Conservation (phyloP, 768 basidiomycete species). For the Podaxis sp. region DNA sequence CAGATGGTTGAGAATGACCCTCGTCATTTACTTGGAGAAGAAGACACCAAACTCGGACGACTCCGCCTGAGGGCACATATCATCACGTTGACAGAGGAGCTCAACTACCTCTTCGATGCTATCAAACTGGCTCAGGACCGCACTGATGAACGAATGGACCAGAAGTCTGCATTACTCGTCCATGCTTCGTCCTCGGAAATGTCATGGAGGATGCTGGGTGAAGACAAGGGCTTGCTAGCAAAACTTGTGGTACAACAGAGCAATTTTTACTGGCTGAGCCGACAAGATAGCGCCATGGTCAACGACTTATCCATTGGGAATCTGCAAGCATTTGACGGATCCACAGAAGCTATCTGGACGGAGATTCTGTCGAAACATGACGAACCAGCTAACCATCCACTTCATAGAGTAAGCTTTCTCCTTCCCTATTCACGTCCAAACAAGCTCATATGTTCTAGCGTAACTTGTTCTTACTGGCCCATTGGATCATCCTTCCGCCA, state of each 20-base stretch:
- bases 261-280: constrained; percentile 78
- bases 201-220: constrained; percentile 88
- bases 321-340: constrained; percentile 82
- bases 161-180: constrained; percentile 76
- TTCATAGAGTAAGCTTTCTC: constrained; percentile 53
- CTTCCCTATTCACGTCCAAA: neutral
- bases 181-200: constrained; percentile 83
- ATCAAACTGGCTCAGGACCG: constrained; percentile 82
- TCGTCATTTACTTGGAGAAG: constrained; percentile 35
- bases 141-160: constrained; percentile 56
- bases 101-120: constrained; percentile 82
- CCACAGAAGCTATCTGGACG: constrained; percentile 75
- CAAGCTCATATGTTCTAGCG: constrained; percentile 33
- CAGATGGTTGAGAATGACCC: constrained; percentile 33
- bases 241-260: constrained; percentile 82
- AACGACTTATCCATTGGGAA: constrained; percentile 74
- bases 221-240: constrained; percentile 65
- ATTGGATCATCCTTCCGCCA: constrained; percentile 82
- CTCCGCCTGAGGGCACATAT: constrained; percentile 71
- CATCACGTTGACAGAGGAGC: constrained; percentile 68
- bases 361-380: constrained; percentile 83
- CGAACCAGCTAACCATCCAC: constrained; percentile 63
- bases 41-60: constrained; percentile 44
- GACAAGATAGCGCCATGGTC: constrained; percentile 83
- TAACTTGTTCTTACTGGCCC: constrained; percentile 68